These are phyloP conservation scores for Mortierella sp. DNA, from an alignment of 371 early-diverging fungal genomes.

Conservation along the genomic window DNA sequence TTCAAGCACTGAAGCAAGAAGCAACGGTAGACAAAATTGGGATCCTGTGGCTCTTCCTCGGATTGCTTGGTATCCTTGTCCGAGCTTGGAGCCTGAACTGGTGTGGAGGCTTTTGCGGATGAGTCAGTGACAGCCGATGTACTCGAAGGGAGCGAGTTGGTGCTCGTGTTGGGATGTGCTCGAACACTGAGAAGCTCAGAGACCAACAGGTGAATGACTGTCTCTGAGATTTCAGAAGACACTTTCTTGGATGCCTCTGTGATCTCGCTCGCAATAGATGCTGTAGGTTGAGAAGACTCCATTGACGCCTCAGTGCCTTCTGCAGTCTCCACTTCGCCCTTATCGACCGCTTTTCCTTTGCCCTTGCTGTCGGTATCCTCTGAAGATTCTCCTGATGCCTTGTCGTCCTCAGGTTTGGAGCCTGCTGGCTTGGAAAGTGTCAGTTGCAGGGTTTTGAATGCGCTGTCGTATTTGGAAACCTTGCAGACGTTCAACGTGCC, in stretches of 20 bases:
- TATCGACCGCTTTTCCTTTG: slow-evolving; percentile 17
- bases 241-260: slow-evolving; percentile 46
- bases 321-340: background rate
- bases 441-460: slow-evolving; percentile 65
- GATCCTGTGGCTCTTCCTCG: slow-evolving; percentile 22
- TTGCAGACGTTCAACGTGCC: slow-evolving; percentile 74
- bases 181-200: slow-evolving; percentile 54
- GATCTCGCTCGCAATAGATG: slow-evolving; percentile 11
- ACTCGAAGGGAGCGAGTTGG: no score
- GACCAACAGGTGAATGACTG: slow-evolving; percentile 59
- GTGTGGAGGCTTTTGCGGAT: slow-evolving; percentile 11
- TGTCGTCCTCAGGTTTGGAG: slow-evolving; percentile 11
- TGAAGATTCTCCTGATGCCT: slow-evolving; percentile 20
- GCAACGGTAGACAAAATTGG: slow-evolving; percentile 74
- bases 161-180: no score
- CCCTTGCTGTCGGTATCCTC: slow-evolving; percentile 19
- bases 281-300: background rate
- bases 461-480: slow-evolving; percentile 70
- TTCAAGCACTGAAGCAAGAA: slow-evolving; percentile 88
- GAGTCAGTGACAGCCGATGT: background rate
- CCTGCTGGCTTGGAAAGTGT: slow-evolving; percentile 38
- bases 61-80: slow-evolving; percentile 25
- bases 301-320: slow-evolving; percentile 11
- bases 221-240: slow-evolving; percentile 56
- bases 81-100: background rate